Base-by-base conservation (phyloP, 768 basidiomycete species). In the Hemileccinum impolitum region DNA sequence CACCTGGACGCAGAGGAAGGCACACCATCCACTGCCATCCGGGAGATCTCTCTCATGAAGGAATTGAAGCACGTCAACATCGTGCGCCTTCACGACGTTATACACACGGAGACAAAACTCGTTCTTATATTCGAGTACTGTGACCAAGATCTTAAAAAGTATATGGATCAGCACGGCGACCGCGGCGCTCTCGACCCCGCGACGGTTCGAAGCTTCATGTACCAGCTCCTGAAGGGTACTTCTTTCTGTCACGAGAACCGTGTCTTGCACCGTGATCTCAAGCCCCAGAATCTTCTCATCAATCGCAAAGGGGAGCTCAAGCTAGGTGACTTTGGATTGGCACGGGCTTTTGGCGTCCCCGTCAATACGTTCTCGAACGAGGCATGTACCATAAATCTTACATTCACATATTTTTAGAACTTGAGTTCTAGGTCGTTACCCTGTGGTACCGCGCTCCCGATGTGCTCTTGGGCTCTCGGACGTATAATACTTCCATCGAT, bases 351-450 rank as follows among this genome's bases (percentile, higher is more conserved):
- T 65, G 96, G 96, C 55, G 96, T 98, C 14, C 96, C 96, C 4
- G 95, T 98, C 51, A 98, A 99, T 64, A 99, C 96, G 1, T 99
- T 98, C 69, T 94, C 91, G 15, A 99, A 99, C 64, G 96, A 99
- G 81, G 90, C 79, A 43, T 55, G 64, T 51, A 12, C 38, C 10
- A 1, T 7, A 15, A 26, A 18, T 14, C 17, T 31, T 45, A 25
- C 36, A 31, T 15, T 11, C 13, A 37, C 3, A 36, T 26, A 30
- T 45, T 45, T 35, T 26, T 48, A 54, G 7, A 53, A 50, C 35
- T n/a, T 50, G 10, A n/a, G 41, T 28, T 17, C 2, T 51, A 92
- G 90, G 96, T 99, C 49, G 96, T 98, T 18, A 99, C 96, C 25
- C 71, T 98, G 13, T 99, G 96, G 96, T 99, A 99, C 67, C 86